These are phyloP conservation scores for Areca catechu DNA, from an alignment of 176 grass and related monocot genomes.

Conservation along the genomic window DNA sequence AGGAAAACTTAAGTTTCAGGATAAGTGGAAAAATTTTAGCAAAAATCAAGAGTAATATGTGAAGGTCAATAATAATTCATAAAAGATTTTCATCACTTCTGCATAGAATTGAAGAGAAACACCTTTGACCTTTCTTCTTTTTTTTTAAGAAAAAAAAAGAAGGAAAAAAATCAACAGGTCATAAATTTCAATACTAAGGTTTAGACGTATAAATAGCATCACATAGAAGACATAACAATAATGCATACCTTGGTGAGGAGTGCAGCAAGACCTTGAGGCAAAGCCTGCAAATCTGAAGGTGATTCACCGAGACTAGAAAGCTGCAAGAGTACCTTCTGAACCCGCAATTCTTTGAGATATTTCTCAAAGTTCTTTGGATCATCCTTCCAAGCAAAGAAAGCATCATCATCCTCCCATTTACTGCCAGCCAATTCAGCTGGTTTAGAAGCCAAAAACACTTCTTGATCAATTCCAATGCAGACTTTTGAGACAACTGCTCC, in stretches of 20 bases:
- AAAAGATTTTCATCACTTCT: too few species aligned
- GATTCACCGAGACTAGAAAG: constrained; percentile 46
- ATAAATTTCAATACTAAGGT: too few species aligned
- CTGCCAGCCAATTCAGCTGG: constrained; percentile 14
- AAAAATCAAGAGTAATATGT: too few species aligned
- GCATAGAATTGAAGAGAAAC: too few species aligned
- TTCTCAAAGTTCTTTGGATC: constrained; percentile 60
- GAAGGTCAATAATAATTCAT: too few species aligned
- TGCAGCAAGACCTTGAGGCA: constrained; percentile 50
- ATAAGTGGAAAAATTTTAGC: too few species aligned
- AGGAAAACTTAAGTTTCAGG: too few species aligned
- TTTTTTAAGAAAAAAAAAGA: too few species aligned
- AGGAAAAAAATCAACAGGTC: too few species aligned
- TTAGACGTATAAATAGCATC: background rate
- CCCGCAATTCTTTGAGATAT: constrained; percentile 60
- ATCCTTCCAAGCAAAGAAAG: constrained; percentile 82
- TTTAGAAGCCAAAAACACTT: constrained; percentile 49
- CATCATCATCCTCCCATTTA: constrained; percentile 72
- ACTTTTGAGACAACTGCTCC: constrained; percentile 54
- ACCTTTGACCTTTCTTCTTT: too few species aligned
- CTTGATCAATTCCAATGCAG: constrained; percentile 46
- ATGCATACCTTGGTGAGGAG: constrained; percentile 73
- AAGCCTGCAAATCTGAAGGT: constrained; percentile 49
- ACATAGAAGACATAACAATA: background rate
- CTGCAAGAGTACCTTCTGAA: constrained; percentile 45